These are phyloP conservation scores for Coniochaeta sp. DNA, from an alignment of 2,329 filamentous ascomycete genomes.

Conservation along the genomic window DNA sequence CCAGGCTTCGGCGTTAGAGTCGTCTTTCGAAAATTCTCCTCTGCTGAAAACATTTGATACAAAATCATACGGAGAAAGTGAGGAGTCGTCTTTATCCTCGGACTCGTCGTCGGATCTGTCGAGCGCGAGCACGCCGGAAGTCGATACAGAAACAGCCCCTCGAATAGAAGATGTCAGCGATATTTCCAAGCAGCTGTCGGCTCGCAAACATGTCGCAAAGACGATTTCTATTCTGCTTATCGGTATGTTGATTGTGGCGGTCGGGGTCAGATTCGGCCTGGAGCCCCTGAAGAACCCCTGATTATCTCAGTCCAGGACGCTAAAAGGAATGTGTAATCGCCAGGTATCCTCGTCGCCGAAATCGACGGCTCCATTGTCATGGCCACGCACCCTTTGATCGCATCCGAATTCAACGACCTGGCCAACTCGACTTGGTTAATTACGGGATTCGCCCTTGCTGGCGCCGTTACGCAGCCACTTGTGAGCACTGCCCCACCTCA, in stretches of 20 bases:
- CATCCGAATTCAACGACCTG: slow-evolving; percentile 52
- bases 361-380: slow-evolving; percentile 58
- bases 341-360: slow-evolving; percentile 58
- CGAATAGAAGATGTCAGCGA: not conserved
- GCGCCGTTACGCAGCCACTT: slow-evolving; percentile 43
- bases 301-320: not conserved
- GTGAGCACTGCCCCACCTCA: slow-evolving; percentile 24
- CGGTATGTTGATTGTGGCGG: slow-evolving; percentile 6
- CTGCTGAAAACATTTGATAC: not conserved
- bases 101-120: not conserved
- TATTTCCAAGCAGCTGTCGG: slow-evolving; percentile 1
- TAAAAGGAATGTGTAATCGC: not conserved
- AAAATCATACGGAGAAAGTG: not conserved
- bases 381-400: slow-evolving; percentile 56
- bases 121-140: not conserved
- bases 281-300: not conserved
- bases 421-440: slow-evolving; percentile 52
- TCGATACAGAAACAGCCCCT: not conserved
- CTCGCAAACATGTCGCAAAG: slow-evolving; percentile 7
- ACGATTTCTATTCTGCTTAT: slow-evolving; percentile 15
- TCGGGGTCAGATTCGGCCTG: not conserved
- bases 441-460: slow-evolving; percentile 42
- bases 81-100: not conserved
- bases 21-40: not conserved
- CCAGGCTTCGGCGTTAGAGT: not conserved